A percentile compares a stretch with the other conserved stretches of the same genome.
phyloP scores from a whole-genome alignment of 306 rosid species.

The Rosa rugosa region DNA sequence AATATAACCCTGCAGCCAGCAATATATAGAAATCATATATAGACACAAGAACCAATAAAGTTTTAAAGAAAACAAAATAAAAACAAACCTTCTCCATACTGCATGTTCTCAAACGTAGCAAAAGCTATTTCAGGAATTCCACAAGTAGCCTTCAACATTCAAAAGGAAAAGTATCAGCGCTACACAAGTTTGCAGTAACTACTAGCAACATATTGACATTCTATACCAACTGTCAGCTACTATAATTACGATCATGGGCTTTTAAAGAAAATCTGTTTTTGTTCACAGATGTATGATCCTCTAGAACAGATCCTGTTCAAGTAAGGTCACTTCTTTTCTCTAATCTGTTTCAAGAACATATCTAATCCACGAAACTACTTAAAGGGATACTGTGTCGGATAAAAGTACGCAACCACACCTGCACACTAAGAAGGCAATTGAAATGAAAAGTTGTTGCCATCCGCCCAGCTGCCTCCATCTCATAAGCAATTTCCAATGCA shows the following conservation, averaged over 20 bases:
- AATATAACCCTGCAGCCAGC: background rate
- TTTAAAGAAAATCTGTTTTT: background rate
- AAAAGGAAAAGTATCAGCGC: constrained; percentile 32
- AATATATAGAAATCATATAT: background rate
- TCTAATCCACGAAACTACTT: background rate
- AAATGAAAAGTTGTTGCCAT: constrained; percentile 96
- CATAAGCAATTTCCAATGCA: constrained; percentile 79
- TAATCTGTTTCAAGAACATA: background rate
- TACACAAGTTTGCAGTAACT: constrained; percentile 9
- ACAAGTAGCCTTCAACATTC: constrained; percentile 72
- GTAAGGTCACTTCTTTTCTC: background rate
- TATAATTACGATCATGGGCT: background rate
- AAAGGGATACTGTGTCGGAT: background rate
- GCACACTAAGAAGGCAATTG: constrained; percentile 90
- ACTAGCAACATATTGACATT: background rate
- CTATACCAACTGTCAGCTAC: background rate
- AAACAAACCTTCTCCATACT: constrained; percentile 83
- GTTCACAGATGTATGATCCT: background rate
- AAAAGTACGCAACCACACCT: constrained; percentile 41
- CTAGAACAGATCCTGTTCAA: background rate
- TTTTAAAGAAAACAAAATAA: constrained; percentile 7
- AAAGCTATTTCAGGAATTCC: constrained; percentile 97
- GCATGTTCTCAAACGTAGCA: constrained; percentile 95
- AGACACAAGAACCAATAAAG: constrained; percentile 26
- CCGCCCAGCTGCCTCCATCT: constrained; percentile 97